A percentile compares a stretch with the other conserved stretches of the same genome.
Conservation (phyloP, 257 asterid genomes). For the Rubia yunnanensis region DNA sequence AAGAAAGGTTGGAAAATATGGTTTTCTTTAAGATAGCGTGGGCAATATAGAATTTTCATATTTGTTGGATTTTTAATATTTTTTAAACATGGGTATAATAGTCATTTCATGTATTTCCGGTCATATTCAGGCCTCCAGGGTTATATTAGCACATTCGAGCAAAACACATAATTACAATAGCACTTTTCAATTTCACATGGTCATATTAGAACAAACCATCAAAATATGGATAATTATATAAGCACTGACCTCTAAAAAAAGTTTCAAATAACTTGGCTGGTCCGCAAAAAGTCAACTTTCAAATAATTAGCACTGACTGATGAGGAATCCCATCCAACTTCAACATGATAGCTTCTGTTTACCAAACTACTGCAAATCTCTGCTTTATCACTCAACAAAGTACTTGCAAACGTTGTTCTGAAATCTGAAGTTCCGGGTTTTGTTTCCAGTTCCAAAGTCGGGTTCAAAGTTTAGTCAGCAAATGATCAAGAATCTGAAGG, state of each 20-base stretch:
- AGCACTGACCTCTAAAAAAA: neutral
- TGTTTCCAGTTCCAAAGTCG: neutral
- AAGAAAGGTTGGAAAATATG: no score
- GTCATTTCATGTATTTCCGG: no score
- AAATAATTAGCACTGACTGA: conserved; percentile 27
- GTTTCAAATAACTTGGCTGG: neutral
- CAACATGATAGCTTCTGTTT: conserved; percentile 19
- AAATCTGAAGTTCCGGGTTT: neutral
- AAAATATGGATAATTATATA: no score
- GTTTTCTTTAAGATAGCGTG: no score
- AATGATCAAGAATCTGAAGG: neutral
- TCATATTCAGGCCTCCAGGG: no score
- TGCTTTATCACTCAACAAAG: neutral
- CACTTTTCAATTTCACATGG: no score
- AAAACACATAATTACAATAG: no score
- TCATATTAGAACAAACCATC: no score
- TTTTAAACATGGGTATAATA: no score
- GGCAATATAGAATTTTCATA: no score
- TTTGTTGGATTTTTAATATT: no score
- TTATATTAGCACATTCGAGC: no score
- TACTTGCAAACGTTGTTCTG: neutral
- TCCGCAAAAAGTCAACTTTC: conserved; percentile 16
- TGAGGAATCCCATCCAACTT: conserved; percentile 14
- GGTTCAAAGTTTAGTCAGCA: neutral
- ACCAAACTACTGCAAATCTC: conserved; percentile 16